These are phyloP conservation scores for Nicotiana sylvestris DNA, from an alignment of 257 asterid genomes.

Conservation along the genomic window DNA sequence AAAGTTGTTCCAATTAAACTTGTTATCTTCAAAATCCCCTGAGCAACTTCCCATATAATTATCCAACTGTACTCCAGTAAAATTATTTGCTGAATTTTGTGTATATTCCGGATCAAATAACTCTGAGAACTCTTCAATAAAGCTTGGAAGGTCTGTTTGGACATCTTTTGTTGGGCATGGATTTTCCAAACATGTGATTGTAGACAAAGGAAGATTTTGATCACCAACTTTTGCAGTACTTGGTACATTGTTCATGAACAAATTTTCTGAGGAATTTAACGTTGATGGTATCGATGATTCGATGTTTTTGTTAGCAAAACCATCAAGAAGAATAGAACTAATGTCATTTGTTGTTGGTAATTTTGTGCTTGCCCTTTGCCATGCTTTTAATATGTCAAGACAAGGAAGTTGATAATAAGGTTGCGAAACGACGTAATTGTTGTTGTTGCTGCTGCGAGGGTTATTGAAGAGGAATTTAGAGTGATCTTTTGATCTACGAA, in stretches of 20 bases:
- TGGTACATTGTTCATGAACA: background rate
- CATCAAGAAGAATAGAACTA: background rate
- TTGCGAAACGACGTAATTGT: background rate
- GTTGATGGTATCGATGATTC: conserved; percentile 2
- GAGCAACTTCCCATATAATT: background rate
- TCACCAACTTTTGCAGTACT: background rate
- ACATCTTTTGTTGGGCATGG: background rate
- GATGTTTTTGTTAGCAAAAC: background rate
- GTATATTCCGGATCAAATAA: background rate
- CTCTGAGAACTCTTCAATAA: background rate
- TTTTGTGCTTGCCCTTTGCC: conserved; percentile 14
- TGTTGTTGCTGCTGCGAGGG: background rate
- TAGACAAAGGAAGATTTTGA: background rate
- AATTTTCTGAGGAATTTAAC: background rate
- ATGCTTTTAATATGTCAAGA: conserved; percentile 23
- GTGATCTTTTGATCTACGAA: background rate
- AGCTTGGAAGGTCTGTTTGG: conserved; percentile 7
- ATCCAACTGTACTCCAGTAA: background rate
- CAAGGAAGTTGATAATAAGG: conserved; percentile 14
- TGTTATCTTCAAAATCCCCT: conserved; percentile 5
- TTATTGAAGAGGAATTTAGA: background rate
- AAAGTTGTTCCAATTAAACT: conserved; percentile 20
- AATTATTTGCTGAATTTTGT: background rate
- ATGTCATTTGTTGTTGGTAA: background rate
- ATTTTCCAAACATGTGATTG: background rate